These are phyloP conservation scores for Teunomyces kruisii DNA, from an alignment of 805 yeast species.

Conservation along the genomic window DNA sequence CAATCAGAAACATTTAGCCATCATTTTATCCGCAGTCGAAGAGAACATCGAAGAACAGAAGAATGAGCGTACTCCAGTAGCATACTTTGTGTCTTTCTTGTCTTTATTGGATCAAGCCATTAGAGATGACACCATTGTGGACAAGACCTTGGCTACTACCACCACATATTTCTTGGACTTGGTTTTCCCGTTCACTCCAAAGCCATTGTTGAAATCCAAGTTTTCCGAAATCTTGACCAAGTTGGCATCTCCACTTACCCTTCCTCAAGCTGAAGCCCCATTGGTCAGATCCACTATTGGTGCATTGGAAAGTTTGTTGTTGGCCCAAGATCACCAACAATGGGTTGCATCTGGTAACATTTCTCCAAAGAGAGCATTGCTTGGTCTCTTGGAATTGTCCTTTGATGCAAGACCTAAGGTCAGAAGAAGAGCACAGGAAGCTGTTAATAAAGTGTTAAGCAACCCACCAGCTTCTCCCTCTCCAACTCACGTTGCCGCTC, in stretches of 20 bases:
- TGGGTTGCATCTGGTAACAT: conserved; percentile 64
- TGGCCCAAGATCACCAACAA: conserved; percentile 75
- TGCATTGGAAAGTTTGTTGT: conserved; percentile 71
- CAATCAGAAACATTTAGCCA: conserved; percentile 82
- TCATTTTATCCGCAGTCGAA: conserved; percentile 85
- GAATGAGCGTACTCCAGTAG: conserved; percentile 63
- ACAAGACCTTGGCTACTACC: conserved; percentile 65
- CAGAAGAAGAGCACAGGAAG: conserved; percentile 91
- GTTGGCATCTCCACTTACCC: conserved; percentile 77
- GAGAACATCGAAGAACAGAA: conserved; percentile 74
- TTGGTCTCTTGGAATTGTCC: conserved; percentile 73
- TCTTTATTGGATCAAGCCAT: conserved; percentile 77
- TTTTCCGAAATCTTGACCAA: conserved; percentile 76
- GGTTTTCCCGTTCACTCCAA: conserved; percentile 72
- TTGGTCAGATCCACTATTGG: conserved; percentile 82
- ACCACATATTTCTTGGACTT: conserved; percentile 81
- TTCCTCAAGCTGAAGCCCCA: conserved; percentile 72
- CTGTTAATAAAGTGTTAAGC: conserved; percentile 62
- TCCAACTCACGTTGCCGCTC: conserved; percentile 75
- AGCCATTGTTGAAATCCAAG: conserved; percentile 64
- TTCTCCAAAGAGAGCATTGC: conserved; percentile 80
- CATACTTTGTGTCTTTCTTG: conserved; percentile 83
- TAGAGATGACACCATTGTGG: conserved; percentile 48
- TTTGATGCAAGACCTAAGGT: conserved; percentile 93
- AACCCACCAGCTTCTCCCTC: conserved; percentile 77